These are phyloP conservation scores for Alternaria sp. DNA, from an alignment of 2,329 filamentous ascomycete genomes.

Conservation along the genomic window DNA sequence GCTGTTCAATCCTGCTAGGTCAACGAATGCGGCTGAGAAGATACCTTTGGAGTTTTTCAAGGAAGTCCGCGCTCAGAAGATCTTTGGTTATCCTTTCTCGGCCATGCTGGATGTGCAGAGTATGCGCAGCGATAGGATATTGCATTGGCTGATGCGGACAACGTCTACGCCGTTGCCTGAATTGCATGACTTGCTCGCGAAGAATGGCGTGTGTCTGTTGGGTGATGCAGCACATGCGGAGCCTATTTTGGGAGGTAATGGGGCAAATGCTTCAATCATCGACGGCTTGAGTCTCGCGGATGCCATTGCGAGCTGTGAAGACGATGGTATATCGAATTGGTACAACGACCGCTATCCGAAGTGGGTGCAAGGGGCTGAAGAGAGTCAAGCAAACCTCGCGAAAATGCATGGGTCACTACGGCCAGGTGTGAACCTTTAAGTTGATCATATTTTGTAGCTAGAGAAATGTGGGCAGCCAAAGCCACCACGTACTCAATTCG, in stretches of 20 bases:
- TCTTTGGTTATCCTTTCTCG: slow-evolving; percentile 39
- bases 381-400: not conserved
- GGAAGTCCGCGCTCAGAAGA: slow-evolving; percentile 36
- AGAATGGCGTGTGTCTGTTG: slow-evolving; percentile 19
- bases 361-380: not conserved
- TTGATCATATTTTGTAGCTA: not conserved
- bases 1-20: slow-evolving; percentile 44
- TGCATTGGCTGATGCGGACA: slow-evolving; percentile 53
- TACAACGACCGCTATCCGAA: not conserved
- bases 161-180: slow-evolving; percentile 22
- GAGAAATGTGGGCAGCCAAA: not conserved
- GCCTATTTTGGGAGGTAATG: slow-evolving; percentile 50
- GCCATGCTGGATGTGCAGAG: slow-evolving; percentile 40
- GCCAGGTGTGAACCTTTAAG: not conserved
- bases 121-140: slow-evolving; percentile 42
- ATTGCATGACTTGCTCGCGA: slow-evolving; percentile 19
- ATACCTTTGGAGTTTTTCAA: slow-evolving; percentile 46
- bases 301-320: not conserved
- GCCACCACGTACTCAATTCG: not conserved
- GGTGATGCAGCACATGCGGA: slow-evolving; percentile 51
- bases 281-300: slow-evolving; percentile 45
- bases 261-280: slow-evolving; percentile 49
- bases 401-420: not conserved
- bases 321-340: not conserved
- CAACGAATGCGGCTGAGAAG: slow-evolving; percentile 36